Conservation (phyloP, 2,329 filamentous ascomycete genomes). For the Fusarium graminum region DNA sequence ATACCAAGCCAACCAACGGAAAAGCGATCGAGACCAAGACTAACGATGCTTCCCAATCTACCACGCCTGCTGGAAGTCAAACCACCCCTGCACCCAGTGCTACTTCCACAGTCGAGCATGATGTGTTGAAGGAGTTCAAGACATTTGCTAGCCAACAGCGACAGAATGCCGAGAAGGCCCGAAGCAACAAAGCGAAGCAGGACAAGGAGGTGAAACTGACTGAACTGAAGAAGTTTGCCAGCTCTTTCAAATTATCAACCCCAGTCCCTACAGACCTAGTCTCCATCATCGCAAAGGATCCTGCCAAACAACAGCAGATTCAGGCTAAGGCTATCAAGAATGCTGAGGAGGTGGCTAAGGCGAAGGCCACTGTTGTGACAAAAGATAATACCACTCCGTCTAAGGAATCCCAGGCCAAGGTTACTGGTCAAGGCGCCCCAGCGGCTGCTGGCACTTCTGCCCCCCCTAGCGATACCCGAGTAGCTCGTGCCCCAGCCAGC, state of each 20-base stretch:
- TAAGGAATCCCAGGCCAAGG: conserved; percentile 62
- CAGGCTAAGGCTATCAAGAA: conserved; percentile 87
- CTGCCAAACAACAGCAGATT: conserved; percentile 92
- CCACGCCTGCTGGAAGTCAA: conserved; percentile 57
- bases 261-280: conserved; percentile 93
- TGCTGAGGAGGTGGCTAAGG: conserved; percentile 72
- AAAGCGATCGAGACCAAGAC: conserved; percentile 52
- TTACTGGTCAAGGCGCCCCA: conserved; percentile 44
- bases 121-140: conserved; percentile 74
- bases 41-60: conserved; percentile 42
- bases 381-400: conserved; percentile 59
- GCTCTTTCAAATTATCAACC: conserved; percentile 93
- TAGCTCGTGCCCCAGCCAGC: conserved; percentile 53
- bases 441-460: conserved; percentile 36
- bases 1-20: conserved; percentile 52
- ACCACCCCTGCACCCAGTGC: conserved; percentile 64
- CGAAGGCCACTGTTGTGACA: conserved; percentile 63
- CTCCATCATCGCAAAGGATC: conserved; percentile 95
- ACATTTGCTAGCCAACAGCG: conserved; percentile 71
- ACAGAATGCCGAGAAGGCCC: conserved; percentile 67
- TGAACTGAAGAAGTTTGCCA: conserved; percentile 94
- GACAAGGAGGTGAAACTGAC: conserved; percentile 95
- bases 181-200: conserved; percentile 70
- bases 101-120: conserved; percentile 71
- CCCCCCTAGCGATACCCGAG: conserved; percentile 48